Percentiles rank a stretch among this genome's conserved stretches.
Conservation (phyloP, 2,329 filamentous ascomycete genomes). For the Talaromyces amestolkiae region DNA sequence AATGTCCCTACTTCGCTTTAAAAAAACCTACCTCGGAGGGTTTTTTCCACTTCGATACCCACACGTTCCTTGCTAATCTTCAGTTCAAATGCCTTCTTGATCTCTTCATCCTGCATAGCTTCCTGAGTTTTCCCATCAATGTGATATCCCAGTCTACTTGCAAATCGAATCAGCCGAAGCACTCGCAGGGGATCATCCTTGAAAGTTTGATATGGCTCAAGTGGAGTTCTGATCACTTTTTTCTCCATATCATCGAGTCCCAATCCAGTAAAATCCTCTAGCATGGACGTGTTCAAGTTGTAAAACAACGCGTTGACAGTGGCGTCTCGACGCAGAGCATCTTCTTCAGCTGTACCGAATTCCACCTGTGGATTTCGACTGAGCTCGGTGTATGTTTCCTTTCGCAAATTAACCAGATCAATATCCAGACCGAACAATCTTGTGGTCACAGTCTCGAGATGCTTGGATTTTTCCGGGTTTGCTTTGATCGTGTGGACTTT, state of each 20-base stretch:
- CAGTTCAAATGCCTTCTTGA: constrained; percentile 71
- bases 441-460: constrained; percentile 87
- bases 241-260: constrained; percentile 72
- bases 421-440: constrained; percentile 82
- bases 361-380: constrained; percentile 90
- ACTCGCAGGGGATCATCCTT: constrained; percentile 89
- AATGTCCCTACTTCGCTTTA: background rate
- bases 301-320: constrained; percentile 96
- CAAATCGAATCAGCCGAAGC: constrained; percentile 82
- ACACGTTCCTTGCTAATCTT: constrained; percentile 94
- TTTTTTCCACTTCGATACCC: constrained; percentile 84
- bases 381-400: constrained; percentile 85
- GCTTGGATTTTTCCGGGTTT: constrained; percentile 95
- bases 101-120: constrained; percentile 75
- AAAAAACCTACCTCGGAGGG: constrained; percentile 64
- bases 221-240: constrained; percentile 75
- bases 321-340: constrained; percentile 84
- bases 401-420: constrained; percentile 90
- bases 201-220: constrained; percentile 88
- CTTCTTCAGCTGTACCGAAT: constrained; percentile 87
- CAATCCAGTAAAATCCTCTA: constrained; percentile 79
- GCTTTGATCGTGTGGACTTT: constrained; percentile 83
- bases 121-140: constrained; percentile 69
- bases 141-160: constrained; percentile 74
- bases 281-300: constrained; percentile 72